phyloP scores from a whole-genome alignment of 495 filamentous ascomycete species.

The Neurospora sp. region DNA sequence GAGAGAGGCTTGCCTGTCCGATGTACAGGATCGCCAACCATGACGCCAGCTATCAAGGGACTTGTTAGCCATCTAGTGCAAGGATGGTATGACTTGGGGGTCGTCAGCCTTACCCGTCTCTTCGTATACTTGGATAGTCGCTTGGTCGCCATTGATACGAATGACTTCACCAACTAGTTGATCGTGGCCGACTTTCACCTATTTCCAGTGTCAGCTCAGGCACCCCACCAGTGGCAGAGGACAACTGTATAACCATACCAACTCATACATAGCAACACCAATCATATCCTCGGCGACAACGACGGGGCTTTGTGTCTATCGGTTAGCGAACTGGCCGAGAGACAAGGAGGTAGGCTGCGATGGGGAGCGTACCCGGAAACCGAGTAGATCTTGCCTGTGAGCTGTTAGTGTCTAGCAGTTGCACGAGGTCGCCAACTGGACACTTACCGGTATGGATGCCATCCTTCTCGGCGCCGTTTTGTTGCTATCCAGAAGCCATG shows the following conservation, averaged over 20 bases:
- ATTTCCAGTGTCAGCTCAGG: conserved; percentile 35
- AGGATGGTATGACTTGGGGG: conserved; percentile 1
- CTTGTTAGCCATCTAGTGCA: conserved; percentile 3
- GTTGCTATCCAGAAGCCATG: conserved; percentile 4
- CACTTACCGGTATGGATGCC: conserved; percentile 26
- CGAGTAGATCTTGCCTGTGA: conserved; percentile 64
- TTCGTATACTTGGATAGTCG: conserved; percentile 97
- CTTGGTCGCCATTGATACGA: conserved; percentile 89
- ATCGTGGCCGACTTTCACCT: conserved; percentile 76
- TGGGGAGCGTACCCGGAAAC: conserved; percentile 55
- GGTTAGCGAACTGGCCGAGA: conserved; percentile 12
- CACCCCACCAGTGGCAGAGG: conserved; percentile 26
- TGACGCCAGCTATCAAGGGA: conserved; percentile 65
- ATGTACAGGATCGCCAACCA: conserved; percentile 84
- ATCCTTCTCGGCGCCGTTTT: conserved; percentile 30
- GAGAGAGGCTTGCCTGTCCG: conserved; percentile 91
- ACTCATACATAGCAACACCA: conserved; percentile 98
- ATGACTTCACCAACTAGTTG: conserved; percentile 93
- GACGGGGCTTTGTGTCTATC: conserved; percentile 58
- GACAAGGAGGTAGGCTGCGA: not conserved
- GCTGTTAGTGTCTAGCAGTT: conserved; percentile 9
- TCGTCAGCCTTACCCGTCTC: conserved; percentile 65
- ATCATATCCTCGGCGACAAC: conserved; percentile 97
- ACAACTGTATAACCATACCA: conserved; percentile 38
- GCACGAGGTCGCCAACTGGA: conserved; percentile 2